Conservation (phyloP, 257 asterid genomes). For the Hygrophila difformis region DNA sequence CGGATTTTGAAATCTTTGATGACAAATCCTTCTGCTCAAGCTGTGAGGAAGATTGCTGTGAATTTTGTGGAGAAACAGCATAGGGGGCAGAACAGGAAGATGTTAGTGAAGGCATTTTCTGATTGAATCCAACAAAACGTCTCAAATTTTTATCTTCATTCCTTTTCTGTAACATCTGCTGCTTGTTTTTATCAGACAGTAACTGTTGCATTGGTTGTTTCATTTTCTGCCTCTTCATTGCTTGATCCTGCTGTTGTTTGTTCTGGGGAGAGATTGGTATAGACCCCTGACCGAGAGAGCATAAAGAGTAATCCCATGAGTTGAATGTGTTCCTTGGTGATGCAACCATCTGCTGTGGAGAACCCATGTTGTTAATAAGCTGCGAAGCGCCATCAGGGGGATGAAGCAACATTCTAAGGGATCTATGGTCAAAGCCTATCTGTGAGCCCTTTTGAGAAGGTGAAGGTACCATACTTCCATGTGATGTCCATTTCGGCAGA, state of each 20-base stretch:
- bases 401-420: constrained; percentile 18
- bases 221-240: constrained; percentile 19
- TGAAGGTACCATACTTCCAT: constrained; percentile 11
- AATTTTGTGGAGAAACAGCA: constrained; percentile 25
- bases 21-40: constrained; percentile 28
- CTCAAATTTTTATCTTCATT: constrained; percentile 20
- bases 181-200: constrained; percentile 20
- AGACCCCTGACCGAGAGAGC: constrained; percentile 4
- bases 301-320: constrained; percentile 17
- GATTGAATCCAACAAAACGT: constrained; percentile 16
- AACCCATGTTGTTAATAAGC: constrained; percentile 2
- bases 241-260: constrained; percentile 18
- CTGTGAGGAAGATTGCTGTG: constrained; percentile 27
- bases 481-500: constrained; percentile 16
- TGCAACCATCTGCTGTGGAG: constrained; percentile 14
- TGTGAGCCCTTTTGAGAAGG: constrained; percentile 13
- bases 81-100: constrained; percentile 15
- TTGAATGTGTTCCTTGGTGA: constrained; percentile 15
- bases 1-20: constrained; percentile 19
- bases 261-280: constrained; percentile 12
- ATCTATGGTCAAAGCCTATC: constrained; percentile 16
- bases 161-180: constrained; percentile 24
- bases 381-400: constrained; percentile 14
- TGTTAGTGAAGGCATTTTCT: constrained; percentile 14
- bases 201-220: constrained; percentile 25